Evolutionary conservation across 2,329 filamentous ascomycete species (phyloP).

Genomic region (Neofusicoccum cordaticola): DNA sequence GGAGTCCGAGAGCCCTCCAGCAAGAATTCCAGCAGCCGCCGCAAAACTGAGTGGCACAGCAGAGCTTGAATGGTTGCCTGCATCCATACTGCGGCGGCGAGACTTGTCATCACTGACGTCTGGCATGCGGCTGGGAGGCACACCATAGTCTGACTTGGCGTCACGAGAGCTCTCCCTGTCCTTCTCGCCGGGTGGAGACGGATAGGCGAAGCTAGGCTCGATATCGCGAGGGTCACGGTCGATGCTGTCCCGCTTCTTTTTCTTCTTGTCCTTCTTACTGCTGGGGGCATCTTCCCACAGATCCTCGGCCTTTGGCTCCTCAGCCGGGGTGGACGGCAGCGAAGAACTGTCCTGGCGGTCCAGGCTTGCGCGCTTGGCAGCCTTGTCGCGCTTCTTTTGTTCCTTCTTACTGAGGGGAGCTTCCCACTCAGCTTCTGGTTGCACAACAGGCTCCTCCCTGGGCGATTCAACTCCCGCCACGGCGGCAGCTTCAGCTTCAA

Average conservation of each 20-base stretch:
- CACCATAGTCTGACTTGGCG: neutral
- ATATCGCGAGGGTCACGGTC: constrained; percentile 34
- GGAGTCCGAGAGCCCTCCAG: neutral
- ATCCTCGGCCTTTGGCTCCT: constrained; percentile 19
- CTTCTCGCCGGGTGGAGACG: neutral
- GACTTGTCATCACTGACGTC: neutral
- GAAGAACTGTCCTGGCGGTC: constrained; percentile 3
- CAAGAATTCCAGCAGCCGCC: neutral
- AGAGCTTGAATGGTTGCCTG: neutral
- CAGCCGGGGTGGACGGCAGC: constrained; percentile 6
- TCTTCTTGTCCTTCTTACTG: constrained; percentile 31
- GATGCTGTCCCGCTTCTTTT: constrained; percentile 28
- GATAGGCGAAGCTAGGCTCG: constrained; percentile 19
- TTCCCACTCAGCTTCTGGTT: constrained; percentile 25
- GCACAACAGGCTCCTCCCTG: constrained; percentile 27
- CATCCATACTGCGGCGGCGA: neutral
- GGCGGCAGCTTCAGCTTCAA: constrained; percentile 26
- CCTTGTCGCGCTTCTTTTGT: constrained; percentile 26
- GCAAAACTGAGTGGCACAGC: constrained; percentile 2
- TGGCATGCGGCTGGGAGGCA: neutral
- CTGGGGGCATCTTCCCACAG: constrained; percentile 16
- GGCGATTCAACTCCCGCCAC: constrained; percentile 18
- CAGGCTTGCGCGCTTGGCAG: constrained; percentile 13
- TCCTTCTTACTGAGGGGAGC: constrained; percentile 23
- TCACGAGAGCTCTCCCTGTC: neutral